Evolutionary conservation across 805 yeast genomes (phyloP).

Genomic region (Lipomyces kockii): DNA sequence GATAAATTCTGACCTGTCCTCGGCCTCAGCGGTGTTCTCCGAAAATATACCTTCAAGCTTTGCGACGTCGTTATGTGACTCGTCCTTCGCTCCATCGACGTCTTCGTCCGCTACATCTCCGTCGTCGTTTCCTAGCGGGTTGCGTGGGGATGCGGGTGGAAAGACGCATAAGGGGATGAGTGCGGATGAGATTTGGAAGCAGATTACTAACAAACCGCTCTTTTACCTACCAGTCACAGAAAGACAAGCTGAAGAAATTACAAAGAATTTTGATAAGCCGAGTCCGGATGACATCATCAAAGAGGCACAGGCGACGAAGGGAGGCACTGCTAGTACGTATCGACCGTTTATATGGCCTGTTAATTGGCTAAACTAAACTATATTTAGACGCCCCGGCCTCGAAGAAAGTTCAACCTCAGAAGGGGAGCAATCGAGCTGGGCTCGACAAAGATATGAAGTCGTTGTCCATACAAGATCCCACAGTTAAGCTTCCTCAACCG

Average conservation of each 20-base stretch:
- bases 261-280: conserved; percentile 63
- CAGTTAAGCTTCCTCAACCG: conserved; percentile 45
- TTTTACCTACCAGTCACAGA: conserved; percentile 46
- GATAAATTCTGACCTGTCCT: not conserved
- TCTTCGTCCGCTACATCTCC: not conserved
- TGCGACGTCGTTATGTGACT: conserved; percentile 20
- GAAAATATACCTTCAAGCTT: conserved; percentile 29
- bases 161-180: conserved; percentile 8
- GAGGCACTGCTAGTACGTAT: conserved; percentile 15
- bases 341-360: not conserved
- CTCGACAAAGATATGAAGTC: conserved; percentile 24
- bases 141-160: not conserved
- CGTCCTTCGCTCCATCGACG: not conserved
- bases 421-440: conserved; percentile 5
- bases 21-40: conserved; percentile 28
- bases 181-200: conserved; percentile 34
- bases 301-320: conserved; percentile 55
- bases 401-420: not conserved
- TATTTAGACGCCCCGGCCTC: not conserved
- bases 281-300: conserved; percentile 82
- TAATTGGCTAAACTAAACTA: not conserved
- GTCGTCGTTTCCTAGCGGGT: not conserved
- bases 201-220: conserved; percentile 49
- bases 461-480: conserved; percentile 29
- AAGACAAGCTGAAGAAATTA: conserved; percentile 46